These are phyloP conservation scores for Globisporangium nodosum DNA, from an alignment of 352 stramenopile genomes.

Conservation along the genomic window DNA sequence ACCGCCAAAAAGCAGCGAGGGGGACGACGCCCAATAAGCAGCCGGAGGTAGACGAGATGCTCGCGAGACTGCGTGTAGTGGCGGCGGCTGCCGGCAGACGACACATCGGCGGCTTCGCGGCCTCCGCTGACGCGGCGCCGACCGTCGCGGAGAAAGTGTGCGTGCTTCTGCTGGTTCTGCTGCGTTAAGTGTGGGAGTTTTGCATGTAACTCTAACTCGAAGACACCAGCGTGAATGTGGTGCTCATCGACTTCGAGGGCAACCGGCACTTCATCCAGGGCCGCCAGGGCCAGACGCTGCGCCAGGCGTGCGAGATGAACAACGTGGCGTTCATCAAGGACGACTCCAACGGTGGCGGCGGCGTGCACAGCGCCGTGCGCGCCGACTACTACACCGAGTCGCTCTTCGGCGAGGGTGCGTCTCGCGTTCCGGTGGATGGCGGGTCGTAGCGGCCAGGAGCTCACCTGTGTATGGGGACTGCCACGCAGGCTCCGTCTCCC, in stretches of 20 bases:
- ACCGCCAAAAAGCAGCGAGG: background rate
- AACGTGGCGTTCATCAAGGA: constrained; percentile 72
- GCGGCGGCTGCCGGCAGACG: constrained; percentile 20
- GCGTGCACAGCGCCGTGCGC: constrained; percentile 53
- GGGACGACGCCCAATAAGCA: background rate
- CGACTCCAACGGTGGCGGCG: constrained; percentile 80
- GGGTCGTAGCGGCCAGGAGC: too few relatives aligned
- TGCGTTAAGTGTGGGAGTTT: too few relatives aligned
- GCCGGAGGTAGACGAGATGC: constrained; percentile 15
- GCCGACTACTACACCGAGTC: constrained; percentile 83
- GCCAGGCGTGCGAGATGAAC: constrained; percentile 80
- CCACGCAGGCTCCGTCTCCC: constrained; percentile 42
- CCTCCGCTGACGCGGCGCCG: constrained; percentile 21
- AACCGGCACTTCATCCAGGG: constrained; percentile 83
- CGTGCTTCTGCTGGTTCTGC: constrained; percentile 6
- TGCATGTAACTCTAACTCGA: background rate
- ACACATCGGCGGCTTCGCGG: constrained; percentile 49
- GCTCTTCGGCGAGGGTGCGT: constrained; percentile 76
- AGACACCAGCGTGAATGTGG: constrained; percentile 62
- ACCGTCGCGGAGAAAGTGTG: constrained; percentile 63
- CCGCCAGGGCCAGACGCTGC: constrained; percentile 76
- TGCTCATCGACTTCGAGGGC: constrained; percentile 84
- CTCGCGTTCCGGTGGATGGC: background rate
- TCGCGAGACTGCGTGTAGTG: constrained; percentile 30
- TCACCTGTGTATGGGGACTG: background rate